A percentile compares a stretch with the other conserved stretches of the same genome.
These are phyloP conservation scores for Aspergillus pseudoglaucus DNA, from an alignment of 2,329 filamentous ascomycete genomes.

Conservation along the genomic window DNA sequence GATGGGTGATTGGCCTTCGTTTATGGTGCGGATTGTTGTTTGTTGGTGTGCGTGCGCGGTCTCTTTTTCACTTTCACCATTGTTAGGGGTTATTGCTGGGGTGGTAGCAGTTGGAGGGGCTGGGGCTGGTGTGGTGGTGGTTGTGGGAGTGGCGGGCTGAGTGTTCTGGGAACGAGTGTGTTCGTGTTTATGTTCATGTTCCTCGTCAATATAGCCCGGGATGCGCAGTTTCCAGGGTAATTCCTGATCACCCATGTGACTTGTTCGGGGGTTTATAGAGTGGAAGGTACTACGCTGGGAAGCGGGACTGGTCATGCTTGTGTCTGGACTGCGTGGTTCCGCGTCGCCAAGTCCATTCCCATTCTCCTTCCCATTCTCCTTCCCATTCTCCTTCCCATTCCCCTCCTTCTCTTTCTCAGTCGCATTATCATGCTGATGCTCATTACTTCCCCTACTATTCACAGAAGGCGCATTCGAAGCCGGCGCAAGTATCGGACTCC, in stretches of 20 bases:
- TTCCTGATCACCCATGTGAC: conserved; percentile 30
- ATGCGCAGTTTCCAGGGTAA: conserved; percentile 30
- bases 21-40: conserved; percentile 14
- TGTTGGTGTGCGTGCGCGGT: conserved; percentile 15
- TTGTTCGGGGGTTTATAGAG: conserved; percentile 21
- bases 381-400: no score
- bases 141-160: conserved; percentile 2
- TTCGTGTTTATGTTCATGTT: background rate
- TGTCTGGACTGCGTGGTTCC: background rate
- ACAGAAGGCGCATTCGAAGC: background rate
- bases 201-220: conserved; percentile 18
- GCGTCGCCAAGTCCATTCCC: background rate
- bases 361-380: no score
- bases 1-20: conserved; percentile 21
- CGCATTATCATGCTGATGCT: background rate
- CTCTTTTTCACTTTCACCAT: background rate
- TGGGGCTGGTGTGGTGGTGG: conserved; percentile 1
- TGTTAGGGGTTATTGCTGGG: no score
- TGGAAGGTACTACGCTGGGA: conserved; percentile 28
- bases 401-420: no score
- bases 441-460: background rate
- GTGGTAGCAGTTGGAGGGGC: background rate
- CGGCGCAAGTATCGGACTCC: conserved; percentile 13
- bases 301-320: conserved; percentile 8
- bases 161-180: no score